A percentile compares a stretch with the other conserved stretches of the same genome.
Evolutionary conservation across 108 stramenopile species (phyloP).

Genomic region (Nannochloropsis salina): DNA sequence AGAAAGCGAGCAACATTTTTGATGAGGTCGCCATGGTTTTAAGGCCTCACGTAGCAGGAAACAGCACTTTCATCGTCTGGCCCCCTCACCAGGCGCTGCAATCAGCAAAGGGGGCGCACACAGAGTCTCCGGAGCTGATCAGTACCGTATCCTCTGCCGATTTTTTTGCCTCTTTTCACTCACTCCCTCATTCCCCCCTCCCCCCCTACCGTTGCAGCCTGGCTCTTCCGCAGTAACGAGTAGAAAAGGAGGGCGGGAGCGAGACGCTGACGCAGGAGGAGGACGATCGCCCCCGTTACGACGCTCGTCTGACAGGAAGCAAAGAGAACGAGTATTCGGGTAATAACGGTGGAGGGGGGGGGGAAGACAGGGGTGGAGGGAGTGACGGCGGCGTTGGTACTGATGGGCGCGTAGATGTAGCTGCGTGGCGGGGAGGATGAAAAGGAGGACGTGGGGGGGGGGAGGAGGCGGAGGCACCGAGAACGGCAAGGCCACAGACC

Average conservation of each 20-base stretch:
- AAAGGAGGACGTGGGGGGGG: not conserved
- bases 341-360: not conserved
- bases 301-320: not conserved
- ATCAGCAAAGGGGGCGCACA: too few relatives aligned
- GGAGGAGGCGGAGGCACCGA: not conserved
- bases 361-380: not conserved
- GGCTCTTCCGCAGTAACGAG: not conserved
- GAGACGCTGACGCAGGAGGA: not conserved
- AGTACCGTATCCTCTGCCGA: too few relatives aligned
- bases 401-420: not conserved
- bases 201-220: not conserved
- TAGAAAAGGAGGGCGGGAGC: constrained; percentile 16
- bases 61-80: too few relatives aligned
- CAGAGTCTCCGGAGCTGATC: too few relatives aligned
- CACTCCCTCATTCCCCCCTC: not conserved
- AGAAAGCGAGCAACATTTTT: too few relatives aligned
- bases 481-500: not conserved
- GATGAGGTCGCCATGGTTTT: too few relatives aligned
- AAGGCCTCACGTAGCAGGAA: too few relatives aligned
- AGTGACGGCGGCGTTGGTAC: not conserved
- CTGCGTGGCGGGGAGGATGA: not conserved
- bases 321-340: not conserved
- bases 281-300: not conserved
- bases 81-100: too few relatives aligned
- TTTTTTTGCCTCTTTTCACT: not conserved